These are phyloP conservation scores for Saturnispora galanensis DNA, from an alignment of 805 yeast genomes.

Conservation along the genomic window DNA sequence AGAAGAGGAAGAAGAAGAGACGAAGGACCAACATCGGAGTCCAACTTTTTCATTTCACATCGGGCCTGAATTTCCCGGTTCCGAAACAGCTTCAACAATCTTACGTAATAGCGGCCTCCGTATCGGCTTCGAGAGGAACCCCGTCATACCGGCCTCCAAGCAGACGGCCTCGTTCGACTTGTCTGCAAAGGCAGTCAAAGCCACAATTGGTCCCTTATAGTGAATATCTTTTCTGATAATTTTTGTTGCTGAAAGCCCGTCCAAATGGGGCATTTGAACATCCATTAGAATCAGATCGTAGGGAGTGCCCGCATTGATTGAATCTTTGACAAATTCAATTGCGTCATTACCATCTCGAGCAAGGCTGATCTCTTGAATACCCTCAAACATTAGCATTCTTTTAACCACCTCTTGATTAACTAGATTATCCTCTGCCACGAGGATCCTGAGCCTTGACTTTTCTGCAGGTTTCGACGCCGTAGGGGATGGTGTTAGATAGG, in stretches of 20 bases:
- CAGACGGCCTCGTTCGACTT: conserved; percentile 82
- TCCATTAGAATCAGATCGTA: conserved; percentile 89
- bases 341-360: conserved; percentile 94
- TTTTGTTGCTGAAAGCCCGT: conserved; percentile 78
- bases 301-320: conserved; percentile 30
- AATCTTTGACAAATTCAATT: conserved; percentile 48
- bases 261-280: conserved; percentile 93
- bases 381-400: conserved; percentile 81
- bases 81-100: conserved; percentile 37
- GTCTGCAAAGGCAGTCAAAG: conserved; percentile 93
- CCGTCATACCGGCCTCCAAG: conserved; percentile 83
- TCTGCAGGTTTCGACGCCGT: neutral
- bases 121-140: conserved; percentile 83
- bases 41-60: too few relatives aligned
- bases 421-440: conserved; percentile 89
- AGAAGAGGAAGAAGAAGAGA: neutral
- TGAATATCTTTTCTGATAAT: conserved; percentile 54
- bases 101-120: conserved; percentile 58
- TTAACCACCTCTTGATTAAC: conserved; percentile 92
- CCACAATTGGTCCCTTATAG: conserved; percentile 72
- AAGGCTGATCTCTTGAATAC: conserved; percentile 56
- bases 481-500: neutral
- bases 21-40: too few relatives aligned
- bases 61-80: neutral
- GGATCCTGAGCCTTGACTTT: conserved; percentile 31